Percentiles rank a stretch among this genome's conserved stretches.
Conservation (phyloP, 208 protist genomes). For the Wallacemonas sp. region DNA sequence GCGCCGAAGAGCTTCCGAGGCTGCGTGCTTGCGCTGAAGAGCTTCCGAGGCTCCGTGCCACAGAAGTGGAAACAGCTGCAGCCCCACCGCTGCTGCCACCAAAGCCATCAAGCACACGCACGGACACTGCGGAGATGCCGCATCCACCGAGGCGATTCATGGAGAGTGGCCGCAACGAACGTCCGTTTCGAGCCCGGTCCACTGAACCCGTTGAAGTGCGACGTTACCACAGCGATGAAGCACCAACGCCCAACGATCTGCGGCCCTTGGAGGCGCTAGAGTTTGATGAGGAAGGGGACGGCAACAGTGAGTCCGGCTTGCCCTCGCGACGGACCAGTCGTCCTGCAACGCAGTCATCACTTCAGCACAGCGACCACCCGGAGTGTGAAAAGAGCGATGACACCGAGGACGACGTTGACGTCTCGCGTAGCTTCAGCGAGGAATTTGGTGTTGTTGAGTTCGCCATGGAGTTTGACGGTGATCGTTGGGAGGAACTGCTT, state of each 20-base stretch:
- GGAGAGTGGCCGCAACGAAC: constrained; percentile 8
- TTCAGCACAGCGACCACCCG: too few relatives aligned
- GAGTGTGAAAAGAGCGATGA: neutral
- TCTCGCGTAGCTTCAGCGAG: neutral
- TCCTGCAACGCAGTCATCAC: too few relatives aligned
- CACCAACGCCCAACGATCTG: constrained; percentile 5
- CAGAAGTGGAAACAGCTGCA: too few relatives aligned
- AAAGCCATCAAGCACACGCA: neutral
- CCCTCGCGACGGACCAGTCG: too few relatives aligned
- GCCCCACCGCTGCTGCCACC: too few relatives aligned
- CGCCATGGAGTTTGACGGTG: constrained; percentile 11
- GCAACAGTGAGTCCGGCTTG: too few relatives aligned
- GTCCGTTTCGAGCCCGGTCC: neutral
- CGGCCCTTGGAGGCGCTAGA: neutral
- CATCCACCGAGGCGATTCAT: constrained; percentile 8
- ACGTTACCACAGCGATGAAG: constrained; percentile 2
- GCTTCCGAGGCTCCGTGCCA: too few relatives aligned
- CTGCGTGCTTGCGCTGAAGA: too few relatives aligned
- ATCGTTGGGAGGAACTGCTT: neutral
- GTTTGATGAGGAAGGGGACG: neutral
- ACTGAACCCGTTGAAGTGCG: neutral
- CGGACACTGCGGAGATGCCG: neutral
- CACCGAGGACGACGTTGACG: neutral
- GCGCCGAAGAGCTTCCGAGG: too few relatives aligned
- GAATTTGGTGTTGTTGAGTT: neutral